A percentile compares a stretch with the other conserved stretches of the same genome.
Evolutionary conservation across 805 yeast species (phyloP).

Genomic region (Metschnikowia hibisci): DNA sequence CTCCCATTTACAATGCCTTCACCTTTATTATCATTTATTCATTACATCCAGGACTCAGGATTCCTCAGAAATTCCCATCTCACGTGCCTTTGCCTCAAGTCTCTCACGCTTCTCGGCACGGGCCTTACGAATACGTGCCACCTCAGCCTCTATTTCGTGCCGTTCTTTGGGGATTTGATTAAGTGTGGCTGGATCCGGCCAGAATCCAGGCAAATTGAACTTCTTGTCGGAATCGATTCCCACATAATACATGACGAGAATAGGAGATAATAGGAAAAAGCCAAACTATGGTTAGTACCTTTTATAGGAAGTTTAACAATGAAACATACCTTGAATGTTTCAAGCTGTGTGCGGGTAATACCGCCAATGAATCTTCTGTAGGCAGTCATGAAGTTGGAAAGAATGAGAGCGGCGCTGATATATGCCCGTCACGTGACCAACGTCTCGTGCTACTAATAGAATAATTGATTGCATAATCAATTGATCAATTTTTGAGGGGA

Average conservation of each 20-base stretch:
- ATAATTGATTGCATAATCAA: too few relatives aligned
- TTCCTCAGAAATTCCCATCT: slow-evolving; percentile 55
- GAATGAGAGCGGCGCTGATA: neutral
- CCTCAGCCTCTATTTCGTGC: slow-evolving; percentile 84
- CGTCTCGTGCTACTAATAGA: neutral
- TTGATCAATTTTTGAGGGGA: too few relatives aligned
- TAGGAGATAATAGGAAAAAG: slow-evolving; percentile 80
- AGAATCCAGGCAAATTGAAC: slow-evolving; percentile 87
- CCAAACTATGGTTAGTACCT: slow-evolving; percentile 50
- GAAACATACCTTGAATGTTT: slow-evolving; percentile 39
- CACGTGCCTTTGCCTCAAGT: slow-evolving; percentile 66
- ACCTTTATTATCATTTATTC: neutral
- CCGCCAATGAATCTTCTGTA: slow-evolving; percentile 33
- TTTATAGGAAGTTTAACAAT: too few relatives aligned
- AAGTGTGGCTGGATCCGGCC: slow-evolving; percentile 94
- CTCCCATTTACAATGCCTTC: neutral
- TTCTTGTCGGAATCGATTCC: slow-evolving; percentile 88
- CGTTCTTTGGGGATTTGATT: slow-evolving; percentile 92
- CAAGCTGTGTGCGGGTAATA: slow-evolving; percentile 42
- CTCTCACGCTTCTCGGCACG: slow-evolving; percentile 67
- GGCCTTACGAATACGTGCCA: slow-evolving; percentile 80
- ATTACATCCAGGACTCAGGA: slow-evolving; percentile 1
- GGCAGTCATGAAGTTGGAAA: slow-evolving; percentile 9
- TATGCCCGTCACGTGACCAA: neutral
- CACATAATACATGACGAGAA: slow-evolving; percentile 87